Conservation (phyloP, 139 green algal species). For the Edaphochlamys debaryana region DNA sequence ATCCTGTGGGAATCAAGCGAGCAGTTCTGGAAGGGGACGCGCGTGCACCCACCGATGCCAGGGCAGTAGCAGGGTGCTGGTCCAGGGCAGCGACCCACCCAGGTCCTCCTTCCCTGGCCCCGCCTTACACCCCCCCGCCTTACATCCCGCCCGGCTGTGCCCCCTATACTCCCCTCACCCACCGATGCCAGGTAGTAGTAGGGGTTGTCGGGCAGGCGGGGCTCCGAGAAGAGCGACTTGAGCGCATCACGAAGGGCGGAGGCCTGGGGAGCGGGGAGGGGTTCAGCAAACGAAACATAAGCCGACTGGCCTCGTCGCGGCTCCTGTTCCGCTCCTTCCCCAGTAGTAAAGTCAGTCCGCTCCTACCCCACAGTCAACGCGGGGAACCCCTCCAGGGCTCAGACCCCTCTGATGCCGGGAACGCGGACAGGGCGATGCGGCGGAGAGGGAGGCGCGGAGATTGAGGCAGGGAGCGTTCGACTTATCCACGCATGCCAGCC, state of each 20-base stretch:
- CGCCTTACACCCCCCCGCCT: too few relatives aligned
- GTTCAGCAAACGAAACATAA: neutral
- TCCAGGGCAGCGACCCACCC: neutral
- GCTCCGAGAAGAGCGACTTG: conserved; percentile 58
- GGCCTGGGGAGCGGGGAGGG: conserved; percentile 24
- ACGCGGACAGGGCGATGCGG: neutral
- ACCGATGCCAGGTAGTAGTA: conserved; percentile 64
- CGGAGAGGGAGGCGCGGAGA: neutral
- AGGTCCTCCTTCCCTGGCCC: neutral
- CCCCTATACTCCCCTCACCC: too few relatives aligned
- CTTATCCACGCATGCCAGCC: too few relatives aligned
- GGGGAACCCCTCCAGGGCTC: too few relatives aligned
- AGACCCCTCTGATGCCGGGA: too few relatives aligned
- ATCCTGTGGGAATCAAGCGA: too few relatives aligned
- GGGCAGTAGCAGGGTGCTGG: too few relatives aligned
- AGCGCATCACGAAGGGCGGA: conserved; percentile 49
- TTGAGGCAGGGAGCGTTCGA: neutral
- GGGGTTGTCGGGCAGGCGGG: conserved; percentile 64
- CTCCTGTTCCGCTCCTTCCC: too few relatives aligned
- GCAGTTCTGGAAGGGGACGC: too few relatives aligned
- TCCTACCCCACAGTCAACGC: too few relatives aligned
- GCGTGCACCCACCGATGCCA: too few relatives aligned
- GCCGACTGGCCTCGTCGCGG: neutral
- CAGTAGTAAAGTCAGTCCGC: neutral
- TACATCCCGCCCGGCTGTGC: neutral